A percentile compares a stretch with the other conserved stretches of the same genome.
These are phyloP conservation scores for Trypanosoma vivax DNA, from an alignment of 208 protist genomes.

Conservation along the genomic window DNA sequence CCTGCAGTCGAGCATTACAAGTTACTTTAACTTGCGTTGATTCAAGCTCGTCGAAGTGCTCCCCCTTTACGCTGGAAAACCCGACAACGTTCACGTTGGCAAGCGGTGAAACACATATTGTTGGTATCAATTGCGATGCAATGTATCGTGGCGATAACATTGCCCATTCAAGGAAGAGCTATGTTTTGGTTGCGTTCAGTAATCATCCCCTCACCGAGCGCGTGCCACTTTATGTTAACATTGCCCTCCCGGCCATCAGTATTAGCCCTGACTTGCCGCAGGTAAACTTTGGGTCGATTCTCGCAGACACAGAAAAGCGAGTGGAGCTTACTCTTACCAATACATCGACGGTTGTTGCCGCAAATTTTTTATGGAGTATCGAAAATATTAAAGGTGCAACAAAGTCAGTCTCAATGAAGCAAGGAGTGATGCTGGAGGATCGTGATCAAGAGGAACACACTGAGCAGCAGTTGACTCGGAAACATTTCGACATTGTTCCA, in stretches of 20 bases:
- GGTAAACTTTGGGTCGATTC: conserved; percentile 91
- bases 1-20: conserved; percentile 70
- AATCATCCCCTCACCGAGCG: conserved; percentile 87
- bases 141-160: conserved; percentile 70
- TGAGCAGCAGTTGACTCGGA: conserved; percentile 6
- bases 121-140: conserved; percentile 85
- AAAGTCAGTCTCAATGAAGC: conserved; percentile 8
- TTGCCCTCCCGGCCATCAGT: conserved; percentile 87
- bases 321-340: conserved; percentile 77
- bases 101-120: conserved; percentile 69
- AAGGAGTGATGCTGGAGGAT: background rate
- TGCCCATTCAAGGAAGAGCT: conserved; percentile 64
- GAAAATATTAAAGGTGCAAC: conserved; percentile 3
- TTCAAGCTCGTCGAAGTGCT: background rate
- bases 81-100: conserved; percentile 46
- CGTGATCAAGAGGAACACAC: conserved; percentile 29
- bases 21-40: conserved; percentile 49
- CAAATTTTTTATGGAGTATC: conserved; percentile 66
- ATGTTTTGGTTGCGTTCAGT: conserved; percentile 75
- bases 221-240: conserved; percentile 65
- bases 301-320: conserved; percentile 86
- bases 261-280: conserved; percentile 35
- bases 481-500: conserved; percentile 92
- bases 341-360: conserved; percentile 56
- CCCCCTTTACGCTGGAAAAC: conserved; percentile 74